Percentiles rank a stretch among this genome's conserved stretches.
Conservation (phyloP, 129 eudicot genomes). For the Dittrichia graveolens region DNA sequence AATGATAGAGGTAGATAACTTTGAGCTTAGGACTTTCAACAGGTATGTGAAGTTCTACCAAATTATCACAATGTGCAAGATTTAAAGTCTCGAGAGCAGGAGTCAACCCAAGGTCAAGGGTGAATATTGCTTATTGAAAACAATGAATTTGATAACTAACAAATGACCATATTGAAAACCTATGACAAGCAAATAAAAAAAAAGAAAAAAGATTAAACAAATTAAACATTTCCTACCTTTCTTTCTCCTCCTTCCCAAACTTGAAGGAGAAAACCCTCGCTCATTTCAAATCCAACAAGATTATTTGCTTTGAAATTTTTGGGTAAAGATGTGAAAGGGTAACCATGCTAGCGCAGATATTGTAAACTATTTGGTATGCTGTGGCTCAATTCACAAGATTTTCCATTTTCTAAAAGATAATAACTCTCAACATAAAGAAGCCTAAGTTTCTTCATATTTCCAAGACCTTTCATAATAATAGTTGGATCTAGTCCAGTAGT, state of each 20-base stretch:
- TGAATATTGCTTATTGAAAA: no score
- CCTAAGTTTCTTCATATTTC: neutral
- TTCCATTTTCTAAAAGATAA: neutral
- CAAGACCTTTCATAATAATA: neutral
- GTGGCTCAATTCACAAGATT: no score
- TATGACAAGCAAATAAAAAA: neutral
- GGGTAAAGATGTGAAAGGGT: neutral
- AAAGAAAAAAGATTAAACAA: neutral
- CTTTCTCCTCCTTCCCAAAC: slow-evolving; percentile 8
- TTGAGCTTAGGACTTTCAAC: no score
- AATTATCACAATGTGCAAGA: no score
- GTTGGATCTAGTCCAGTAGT: no score
- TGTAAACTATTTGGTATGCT: neutral
- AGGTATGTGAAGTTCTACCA: no score
- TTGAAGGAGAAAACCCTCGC: neutral
- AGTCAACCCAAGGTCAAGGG: no score
- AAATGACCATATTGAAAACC: neutral
- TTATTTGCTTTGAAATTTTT: neutral
- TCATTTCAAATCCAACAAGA: slow-evolving; percentile 8
- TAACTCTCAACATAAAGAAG: neutral
- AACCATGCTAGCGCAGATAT: neutral
- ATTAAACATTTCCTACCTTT: slow-evolving; percentile 16
- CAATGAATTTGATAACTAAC: neutral
- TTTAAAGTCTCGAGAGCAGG: no score
- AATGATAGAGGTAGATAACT: neutral